Conservation (phyloP, 768 basidiomycete genomes). For the Hysterangium stoloniferum region DNA sequence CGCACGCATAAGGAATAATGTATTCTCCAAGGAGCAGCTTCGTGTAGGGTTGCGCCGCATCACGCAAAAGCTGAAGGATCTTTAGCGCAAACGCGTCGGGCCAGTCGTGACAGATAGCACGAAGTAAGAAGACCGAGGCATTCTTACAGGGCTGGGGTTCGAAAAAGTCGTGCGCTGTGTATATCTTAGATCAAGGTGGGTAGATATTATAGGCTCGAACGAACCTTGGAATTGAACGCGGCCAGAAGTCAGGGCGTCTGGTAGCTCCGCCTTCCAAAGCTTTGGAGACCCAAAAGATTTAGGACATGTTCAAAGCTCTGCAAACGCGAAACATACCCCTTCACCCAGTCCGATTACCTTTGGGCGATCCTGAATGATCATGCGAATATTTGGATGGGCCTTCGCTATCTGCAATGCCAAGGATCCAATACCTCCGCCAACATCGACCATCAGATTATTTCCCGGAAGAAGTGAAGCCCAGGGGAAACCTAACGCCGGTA, state of each 20-base stretch:
- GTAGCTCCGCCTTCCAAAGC: not conserved
- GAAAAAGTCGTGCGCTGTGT: conserved; percentile 22
- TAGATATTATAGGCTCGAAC: not conserved
- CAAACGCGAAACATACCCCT: conserved; percentile 11
- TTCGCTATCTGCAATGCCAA: conserved; percentile 18
- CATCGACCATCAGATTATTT: conserved; percentile 24
- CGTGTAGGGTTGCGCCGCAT: conserved; percentile 20
- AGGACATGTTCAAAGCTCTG: not conserved
- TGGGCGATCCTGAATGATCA: conserved; percentile 25
- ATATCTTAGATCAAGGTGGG: not conserved
- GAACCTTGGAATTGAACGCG: conserved; percentile 10
- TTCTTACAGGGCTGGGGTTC: conserved; percentile 19
- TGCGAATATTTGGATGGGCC: conserved; percentile 17
- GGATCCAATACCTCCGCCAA: conserved; percentile 25
- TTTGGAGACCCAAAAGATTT: conserved; percentile 14
- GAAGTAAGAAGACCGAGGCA: conserved; percentile 24
- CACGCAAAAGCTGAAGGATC: conserved; percentile 24
- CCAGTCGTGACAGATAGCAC: conserved; percentile 28
- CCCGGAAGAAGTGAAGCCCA: conserved; percentile 18
- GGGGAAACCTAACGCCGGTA: conserved; percentile 19
- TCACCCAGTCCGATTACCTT: conserved; percentile 18
- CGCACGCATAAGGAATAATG: conserved; percentile 15
- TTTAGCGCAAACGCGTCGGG: conserved; percentile 15
- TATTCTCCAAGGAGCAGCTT: conserved; percentile 22
- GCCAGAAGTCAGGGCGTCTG: conserved; percentile 3